These are phyloP conservation scores for Boletus bicolor DNA, from an alignment of 768 basidiomycete species.

Conservation along the genomic window DNA sequence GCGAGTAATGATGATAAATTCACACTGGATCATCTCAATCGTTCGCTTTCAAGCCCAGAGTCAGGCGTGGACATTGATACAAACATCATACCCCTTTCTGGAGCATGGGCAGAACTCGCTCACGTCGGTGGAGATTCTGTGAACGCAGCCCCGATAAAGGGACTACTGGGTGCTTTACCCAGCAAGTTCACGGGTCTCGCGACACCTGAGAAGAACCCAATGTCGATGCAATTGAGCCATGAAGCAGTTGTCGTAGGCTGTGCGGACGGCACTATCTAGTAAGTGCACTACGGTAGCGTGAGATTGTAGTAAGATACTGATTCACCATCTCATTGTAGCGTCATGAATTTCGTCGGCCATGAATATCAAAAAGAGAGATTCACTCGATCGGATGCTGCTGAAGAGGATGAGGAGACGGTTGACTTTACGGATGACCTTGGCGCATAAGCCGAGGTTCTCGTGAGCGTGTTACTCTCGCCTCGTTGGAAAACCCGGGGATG, in stretches of 20 bases:
- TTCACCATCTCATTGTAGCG: constrained; percentile 31
- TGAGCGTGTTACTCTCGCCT: neutral
- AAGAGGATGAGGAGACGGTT: constrained; percentile 11
- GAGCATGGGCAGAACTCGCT: constrained; percentile 74
- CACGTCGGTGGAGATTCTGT: constrained; percentile 33
- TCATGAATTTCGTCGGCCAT: constrained; percentile 63
- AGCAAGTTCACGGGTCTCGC: constrained; percentile 74
- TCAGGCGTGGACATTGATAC: constrained; percentile 59
- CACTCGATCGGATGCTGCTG: neutral
- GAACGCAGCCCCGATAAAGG: constrained; percentile 41
- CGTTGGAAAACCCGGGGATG: neutral
- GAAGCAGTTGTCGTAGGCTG: constrained; percentile 91
- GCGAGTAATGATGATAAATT: neutral
- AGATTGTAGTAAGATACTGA: constrained; percentile 9
- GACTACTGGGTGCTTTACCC: constrained; percentile 60
- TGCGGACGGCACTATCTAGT: constrained; percentile 92
- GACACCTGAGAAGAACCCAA: constrained; percentile 89
- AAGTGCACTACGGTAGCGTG: constrained; percentile 29
- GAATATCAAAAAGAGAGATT: constrained; percentile 41
- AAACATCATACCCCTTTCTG: constrained; percentile 62
- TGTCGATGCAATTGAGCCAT: constrained; percentile 90
- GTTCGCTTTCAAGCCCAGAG: constrained; percentile 17
- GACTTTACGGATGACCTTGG: constrained; percentile 17
- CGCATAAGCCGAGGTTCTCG: constrained; percentile 1
- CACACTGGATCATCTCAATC: constrained; percentile 11